Base-by-base conservation (phyloP, 2,329 filamentous ascomycete species). In the Plenodomus tracheiphilus region DNA sequence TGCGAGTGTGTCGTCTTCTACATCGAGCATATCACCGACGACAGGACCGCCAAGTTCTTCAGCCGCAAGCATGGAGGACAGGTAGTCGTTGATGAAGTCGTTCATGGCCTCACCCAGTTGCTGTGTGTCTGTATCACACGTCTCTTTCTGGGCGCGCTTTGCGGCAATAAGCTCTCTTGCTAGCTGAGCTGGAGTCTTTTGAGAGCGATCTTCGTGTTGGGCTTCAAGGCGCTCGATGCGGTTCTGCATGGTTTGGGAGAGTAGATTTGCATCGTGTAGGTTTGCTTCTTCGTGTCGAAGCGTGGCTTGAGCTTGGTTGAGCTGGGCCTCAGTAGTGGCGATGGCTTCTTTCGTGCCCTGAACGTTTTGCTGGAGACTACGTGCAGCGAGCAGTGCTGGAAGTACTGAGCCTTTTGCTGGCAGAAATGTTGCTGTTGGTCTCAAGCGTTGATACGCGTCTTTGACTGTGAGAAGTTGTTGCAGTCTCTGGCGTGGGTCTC, bases 21-120 rank as follows among this genome's bases (percentile, higher is more conserved):
- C 85, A 73, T 88, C 84, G 64, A 87, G 78, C 59, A 86, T 77
- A 57, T 90, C 87, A 3, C 91, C 89, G 1, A 92, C 89, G 10
- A 91, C 86, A 0, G 91, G 90, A 0, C 91, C 90, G 7, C 91
- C 91, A 1, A 92, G 79, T 64, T 91, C 88, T 73, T 95, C 91
- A 1, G 89, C 88, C 6, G 89, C 90, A 37, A 96, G 77, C 84
- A 93, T 88, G 2, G 82, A 74, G 1, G 88, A 87, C 1, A 96
- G 79, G 35, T 84, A 81, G 37, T 83, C 75, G 53, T 89, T 83
- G 48, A 93, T 85, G 64, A 95, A 95, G 15, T 75, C 75, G 54
- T 86, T 82, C 46, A 95, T 79, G 0, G 82, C 79, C 48, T 79
- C 81, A 46, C 88, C 81, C 15, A 94, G 75, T 36, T 75, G 77